Base-by-base conservation (phyloP, 805 yeast species). In the Wickerhamomyces pijperi region DNA sequence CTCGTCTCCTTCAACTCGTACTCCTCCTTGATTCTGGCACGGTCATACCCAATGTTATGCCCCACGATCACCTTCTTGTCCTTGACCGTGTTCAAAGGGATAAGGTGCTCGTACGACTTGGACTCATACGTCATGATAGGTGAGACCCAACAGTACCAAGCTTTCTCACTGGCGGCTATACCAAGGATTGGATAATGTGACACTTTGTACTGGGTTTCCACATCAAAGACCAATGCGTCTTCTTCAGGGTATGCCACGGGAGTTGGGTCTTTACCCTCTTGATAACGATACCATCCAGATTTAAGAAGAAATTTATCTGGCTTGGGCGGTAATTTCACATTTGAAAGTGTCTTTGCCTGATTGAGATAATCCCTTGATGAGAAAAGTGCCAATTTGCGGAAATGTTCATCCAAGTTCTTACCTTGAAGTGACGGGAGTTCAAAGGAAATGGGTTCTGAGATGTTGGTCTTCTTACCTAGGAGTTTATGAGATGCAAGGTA, bases 91-190 rank as follows among this genome's bases (percentile, higher is more conserved):
- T 83, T 76, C 55, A 90, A 54, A 0, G 97, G 96, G 0, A 94
- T 75, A 39, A 94, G 59, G 48, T 86, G 94, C 23, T 78, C 70
- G 16, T 42, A 50, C 2, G 45, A 35, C 1, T 47, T 35, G 3
- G 76, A 60, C 36, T 74, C 76, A 3, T 71, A 72, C 1, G 82
- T 68, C 17, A 92, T 56, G 54, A 70, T 78, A 0, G 99, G 98
- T 0, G 95, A 86, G 8, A 86, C 78, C 99, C 99, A 92, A 0
- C 79, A 77, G 53, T 88, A 92, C 95, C 97, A 87, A 0, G 95
- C 94, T 9, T 69, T 64, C 0, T 67, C 55, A 0, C 95, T 76
- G 2, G 70, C 78, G 11, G 95, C 94, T 0, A 83, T 72, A 2
- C 95, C 96, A 58, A 92, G 54, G 0, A 82, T 74, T 0, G 97